Evolutionary conservation across 495 filamentous ascomycete genomes (phyloP).

Genomic region (Hypoxylon lienhwacheense): DNA sequence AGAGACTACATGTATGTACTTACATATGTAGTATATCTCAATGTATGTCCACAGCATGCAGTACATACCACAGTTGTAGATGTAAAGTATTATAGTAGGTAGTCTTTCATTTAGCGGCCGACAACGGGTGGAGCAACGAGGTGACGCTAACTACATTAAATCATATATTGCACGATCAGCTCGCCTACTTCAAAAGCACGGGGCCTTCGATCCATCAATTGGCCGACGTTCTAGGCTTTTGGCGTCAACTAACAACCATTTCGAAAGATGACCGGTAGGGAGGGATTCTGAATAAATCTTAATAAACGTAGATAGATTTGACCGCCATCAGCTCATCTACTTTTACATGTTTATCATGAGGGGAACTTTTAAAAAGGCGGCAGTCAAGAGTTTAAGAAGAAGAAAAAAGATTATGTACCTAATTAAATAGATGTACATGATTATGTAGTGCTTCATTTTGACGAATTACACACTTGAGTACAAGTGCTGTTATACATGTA

Average conservation of each 20-base stretch:
- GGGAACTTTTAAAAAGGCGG: too few relatives aligned
- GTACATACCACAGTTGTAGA: background rate
- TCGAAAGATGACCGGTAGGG: slow-evolving; percentile 4
- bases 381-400: too few relatives aligned
- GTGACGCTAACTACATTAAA: slow-evolving; percentile 28
- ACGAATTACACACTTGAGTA: slow-evolving; percentile 13
- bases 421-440: slow-evolving; percentile 15
- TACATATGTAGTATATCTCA: too few relatives aligned
- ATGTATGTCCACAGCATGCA: background rate
- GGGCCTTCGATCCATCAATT: slow-evolving; percentile 13
- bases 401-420: slow-evolving; percentile 13
- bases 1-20: too few relatives aligned
- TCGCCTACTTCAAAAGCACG: slow-evolving; percentile 12
- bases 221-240: slow-evolving; percentile 23
- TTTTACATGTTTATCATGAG: slow-evolving; percentile 1
- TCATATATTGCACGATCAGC: slow-evolving; percentile 32
- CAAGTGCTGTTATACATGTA: too few relatives aligned
- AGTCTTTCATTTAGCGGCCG: too few relatives aligned
- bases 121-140: slow-evolving; percentile 5
- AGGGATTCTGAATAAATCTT: background rate
- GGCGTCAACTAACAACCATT: slow-evolving; percentile 11
- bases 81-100: too few relatives aligned
- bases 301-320: slow-evolving; percentile 6
- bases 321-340: slow-evolving; percentile 1
- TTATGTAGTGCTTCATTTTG: slow-evolving; percentile 21